phyloP scores from a whole-genome alignment of 2,329 filamentous ascomycete genomes.

The Diaporthe ilicicola region DNA sequence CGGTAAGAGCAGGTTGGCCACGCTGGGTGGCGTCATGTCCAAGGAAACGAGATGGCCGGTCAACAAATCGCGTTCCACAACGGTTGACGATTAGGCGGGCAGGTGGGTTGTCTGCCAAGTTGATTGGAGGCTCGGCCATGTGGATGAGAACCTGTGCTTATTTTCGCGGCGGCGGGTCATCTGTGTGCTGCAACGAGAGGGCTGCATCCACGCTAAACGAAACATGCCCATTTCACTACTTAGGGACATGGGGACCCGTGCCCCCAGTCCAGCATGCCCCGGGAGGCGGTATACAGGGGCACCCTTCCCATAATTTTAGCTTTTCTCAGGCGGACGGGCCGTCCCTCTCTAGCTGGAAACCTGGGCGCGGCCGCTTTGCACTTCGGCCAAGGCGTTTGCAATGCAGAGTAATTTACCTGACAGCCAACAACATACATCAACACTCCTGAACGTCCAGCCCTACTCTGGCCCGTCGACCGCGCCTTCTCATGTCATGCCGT shows the following conservation, averaged over 20 bases:
- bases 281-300: slow-evolving; percentile 8
- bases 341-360: slow-evolving; percentile 17
- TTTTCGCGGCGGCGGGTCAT: slow-evolving; percentile 2
- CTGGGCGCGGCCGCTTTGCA: not conserved
- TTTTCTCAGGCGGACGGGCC: slow-evolving; percentile 6
- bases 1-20: not conserved
- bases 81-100: not conserved
- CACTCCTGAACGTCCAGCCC: not conserved
- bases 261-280: too few relatives aligned
- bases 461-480: not conserved
- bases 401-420: not conserved
- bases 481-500: not conserved
- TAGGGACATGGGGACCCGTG: too few relatives aligned
- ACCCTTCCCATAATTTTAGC: slow-evolving; percentile 20
- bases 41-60: slow-evolving; percentile 1
- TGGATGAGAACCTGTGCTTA: not conserved
- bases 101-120: not conserved
- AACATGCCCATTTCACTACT: too few relatives aligned
- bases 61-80: slow-evolving; percentile 2
- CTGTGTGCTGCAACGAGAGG: not conserved
- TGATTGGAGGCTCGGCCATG: slow-evolving; percentile 8
- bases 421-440: not conserved
- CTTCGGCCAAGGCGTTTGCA: not conserved
- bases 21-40: not conserved
- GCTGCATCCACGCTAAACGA: not conserved